Evolutionary conservation across 2,329 filamentous ascomycete species (phyloP).

Genomic region (Diplodia sapinea): DNA sequence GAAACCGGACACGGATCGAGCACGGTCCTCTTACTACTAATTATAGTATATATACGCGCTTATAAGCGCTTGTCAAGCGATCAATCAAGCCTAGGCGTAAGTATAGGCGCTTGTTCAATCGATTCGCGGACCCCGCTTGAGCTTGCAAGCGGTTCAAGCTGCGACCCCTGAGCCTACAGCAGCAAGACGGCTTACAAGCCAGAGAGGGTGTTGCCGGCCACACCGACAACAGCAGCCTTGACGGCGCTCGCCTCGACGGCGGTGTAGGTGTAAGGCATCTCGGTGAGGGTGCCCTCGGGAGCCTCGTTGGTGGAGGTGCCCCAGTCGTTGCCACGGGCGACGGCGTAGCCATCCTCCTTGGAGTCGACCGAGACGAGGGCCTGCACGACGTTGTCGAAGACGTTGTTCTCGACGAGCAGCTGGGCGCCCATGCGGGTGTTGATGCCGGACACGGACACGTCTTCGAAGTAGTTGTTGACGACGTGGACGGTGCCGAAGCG

Average conservation of each 20-base stretch:
- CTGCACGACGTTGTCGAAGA: slow-evolving; percentile 63
- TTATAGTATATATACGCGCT: too few relatives aligned
- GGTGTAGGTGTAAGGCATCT: slow-evolving; percentile 61
- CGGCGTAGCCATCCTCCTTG: slow-evolving; percentile 56
- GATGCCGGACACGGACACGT: slow-evolving; percentile 48
- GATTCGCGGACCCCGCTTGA: too few relatives aligned
- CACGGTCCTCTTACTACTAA: too few relatives aligned
- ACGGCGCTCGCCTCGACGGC: slow-evolving; percentile 58
- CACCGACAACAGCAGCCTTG: slow-evolving; percentile 51
- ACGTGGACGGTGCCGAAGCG: slow-evolving; percentile 71
- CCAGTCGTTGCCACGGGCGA: slow-evolving; percentile 53
- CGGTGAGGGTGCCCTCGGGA: slow-evolving; percentile 57
- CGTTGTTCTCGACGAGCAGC: slow-evolving; percentile 53
- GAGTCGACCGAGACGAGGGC: slow-evolving; percentile 67
- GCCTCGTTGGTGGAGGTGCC: slow-evolving; percentile 57
- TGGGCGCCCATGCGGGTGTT: slow-evolving; percentile 53
- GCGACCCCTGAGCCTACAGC: too few relatives aligned
- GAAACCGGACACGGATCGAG: too few relatives aligned
- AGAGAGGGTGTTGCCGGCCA: slow-evolving; percentile 36
- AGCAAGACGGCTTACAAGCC: slow-evolving; percentile 25
- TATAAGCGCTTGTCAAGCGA: too few relatives aligned
- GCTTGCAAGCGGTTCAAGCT: too few relatives aligned
- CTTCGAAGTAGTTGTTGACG: slow-evolving; percentile 57
- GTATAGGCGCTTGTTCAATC: too few relatives aligned
- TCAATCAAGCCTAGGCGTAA: too few relatives aligned